Conservation (phyloP, 495 filamentous ascomycete species). For the Acidiella bohemica region DNA sequence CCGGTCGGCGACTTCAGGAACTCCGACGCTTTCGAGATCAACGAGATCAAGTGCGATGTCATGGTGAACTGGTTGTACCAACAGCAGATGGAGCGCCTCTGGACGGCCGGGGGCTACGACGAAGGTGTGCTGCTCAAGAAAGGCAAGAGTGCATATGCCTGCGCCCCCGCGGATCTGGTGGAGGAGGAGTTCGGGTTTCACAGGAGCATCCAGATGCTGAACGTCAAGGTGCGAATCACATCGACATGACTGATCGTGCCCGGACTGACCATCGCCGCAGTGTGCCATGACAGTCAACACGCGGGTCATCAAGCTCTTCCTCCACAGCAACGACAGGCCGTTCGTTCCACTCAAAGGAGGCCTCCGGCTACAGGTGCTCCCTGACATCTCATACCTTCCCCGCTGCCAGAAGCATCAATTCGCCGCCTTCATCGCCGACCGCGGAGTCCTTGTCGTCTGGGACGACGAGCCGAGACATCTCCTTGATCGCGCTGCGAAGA, state of each 20-base stretch:
- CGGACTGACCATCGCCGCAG: conserved; percentile 19
- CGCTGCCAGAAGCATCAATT: conserved; percentile 51
- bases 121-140: conserved; percentile 52
- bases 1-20: conserved; percentile 37
- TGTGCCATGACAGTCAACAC: conserved; percentile 48
- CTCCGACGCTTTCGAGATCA: conserved; percentile 27
- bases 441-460: conserved; percentile 49
- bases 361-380: conserved; percentile 47
- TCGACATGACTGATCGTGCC: no score
- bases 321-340: conserved; percentile 32
- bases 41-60: conserved; percentile 43
- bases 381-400: conserved; percentile 40
- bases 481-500: conserved; percentile 48
- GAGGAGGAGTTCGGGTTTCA: conserved; percentile 36
- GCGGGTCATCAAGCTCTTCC: conserved; percentile 41
- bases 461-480: conserved; percentile 47
- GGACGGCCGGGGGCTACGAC: conserved; percentile 39
- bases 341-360: conserved; percentile 44
- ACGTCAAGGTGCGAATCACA: conserved; percentile 44
- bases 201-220: conserved; percentile 39
- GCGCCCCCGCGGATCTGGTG: conserved; percentile 40
- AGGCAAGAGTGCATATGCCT: conserved; percentile 38
- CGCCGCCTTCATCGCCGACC: conserved; percentile 50
- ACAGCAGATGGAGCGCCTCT: conserved; percentile 44
- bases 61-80: conserved; percentile 50